Evolutionary conservation across 371 early-diverging fungal species (phyloP).

Genomic region (Mortierella sp.): DNA sequence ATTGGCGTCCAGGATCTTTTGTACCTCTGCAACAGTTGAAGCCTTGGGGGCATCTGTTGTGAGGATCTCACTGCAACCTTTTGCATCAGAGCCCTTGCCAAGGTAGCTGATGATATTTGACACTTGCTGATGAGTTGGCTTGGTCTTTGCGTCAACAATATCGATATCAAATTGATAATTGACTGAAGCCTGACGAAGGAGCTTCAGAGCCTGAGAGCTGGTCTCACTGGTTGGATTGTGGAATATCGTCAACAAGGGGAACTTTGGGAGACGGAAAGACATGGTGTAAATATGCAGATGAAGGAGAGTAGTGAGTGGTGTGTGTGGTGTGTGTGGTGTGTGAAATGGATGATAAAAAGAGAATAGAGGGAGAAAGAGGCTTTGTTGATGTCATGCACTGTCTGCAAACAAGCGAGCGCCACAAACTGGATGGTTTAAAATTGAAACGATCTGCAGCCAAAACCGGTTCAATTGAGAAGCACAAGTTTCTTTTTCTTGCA

Average conservation of each 20-base stretch:
- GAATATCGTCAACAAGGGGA: conserved; percentile 61
- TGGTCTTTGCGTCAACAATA: conserved; percentile 46
- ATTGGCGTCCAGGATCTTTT: conserved; percentile 48
- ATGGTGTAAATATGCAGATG: conserved; percentile 41
- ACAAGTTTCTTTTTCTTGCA: too few species aligned
- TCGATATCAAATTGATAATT: conserved; percentile 55
- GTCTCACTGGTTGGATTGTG: conserved; percentile 55
- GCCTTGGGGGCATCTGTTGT: conserved; percentile 32
- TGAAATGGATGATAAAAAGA: neutral
- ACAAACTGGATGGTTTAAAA: neutral
- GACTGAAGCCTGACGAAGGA: conserved; percentile 54
- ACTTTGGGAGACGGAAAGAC: conserved; percentile 63
- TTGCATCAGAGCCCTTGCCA: conserved; percentile 27
- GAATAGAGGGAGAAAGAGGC: neutral
- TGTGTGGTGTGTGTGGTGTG: neutral
- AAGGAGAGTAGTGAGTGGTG: neutral
- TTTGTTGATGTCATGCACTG: too few species aligned
- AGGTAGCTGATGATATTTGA: conserved; percentile 43
- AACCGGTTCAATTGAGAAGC: too few species aligned
- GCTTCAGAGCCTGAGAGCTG: conserved; percentile 52
- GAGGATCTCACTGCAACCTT: conserved; percentile 33
- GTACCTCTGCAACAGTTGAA: conserved; percentile 41
- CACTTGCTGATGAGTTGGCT: conserved; percentile 52
- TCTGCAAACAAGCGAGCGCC: too few species aligned
- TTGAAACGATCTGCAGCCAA: neutral